Conservation (phyloP, 345 rosid species). For the Eucalyptus regnans region DNA sequence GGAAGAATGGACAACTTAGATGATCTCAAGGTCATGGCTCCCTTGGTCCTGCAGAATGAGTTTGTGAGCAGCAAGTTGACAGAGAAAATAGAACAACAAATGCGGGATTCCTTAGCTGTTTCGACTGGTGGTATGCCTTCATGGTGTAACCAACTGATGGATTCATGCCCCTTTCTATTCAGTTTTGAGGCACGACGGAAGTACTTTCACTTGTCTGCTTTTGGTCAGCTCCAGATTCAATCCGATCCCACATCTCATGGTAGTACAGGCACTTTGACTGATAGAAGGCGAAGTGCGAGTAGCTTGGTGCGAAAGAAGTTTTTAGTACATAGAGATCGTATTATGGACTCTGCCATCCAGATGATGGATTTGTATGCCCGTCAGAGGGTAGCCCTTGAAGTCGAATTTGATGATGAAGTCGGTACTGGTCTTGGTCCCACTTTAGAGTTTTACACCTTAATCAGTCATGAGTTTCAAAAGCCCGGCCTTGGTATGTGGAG, state of each 20-base stretch:
- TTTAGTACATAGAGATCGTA: constrained; percentile 51
- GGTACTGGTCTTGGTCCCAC: constrained; percentile 99
- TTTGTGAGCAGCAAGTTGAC: constrained; percentile 79
- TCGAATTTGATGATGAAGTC: constrained; percentile 83
- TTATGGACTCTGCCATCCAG: constrained; percentile 70
- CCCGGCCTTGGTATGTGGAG: constrained; percentile 84
- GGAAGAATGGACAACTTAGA: constrained; percentile 55
- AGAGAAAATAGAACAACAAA: constrained; percentile 89
- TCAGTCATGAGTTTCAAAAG: constrained; percentile 81
- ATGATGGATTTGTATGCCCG: constrained; percentile 66
- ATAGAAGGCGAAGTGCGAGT: constrained; percentile 29
- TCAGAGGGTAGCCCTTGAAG: constrained; percentile 62
- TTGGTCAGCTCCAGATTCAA: constrained; percentile 43
- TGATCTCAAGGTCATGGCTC: constrained; percentile 34
- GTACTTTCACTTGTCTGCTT: constrained; percentile 72
- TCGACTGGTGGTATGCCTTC: constrained; percentile 66
- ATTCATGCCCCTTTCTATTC: constrained; percentile 81
- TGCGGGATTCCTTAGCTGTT: constrained; percentile 64
- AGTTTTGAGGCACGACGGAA: constrained; percentile 75
- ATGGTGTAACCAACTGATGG: constrained; percentile 82
- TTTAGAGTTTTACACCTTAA: constrained; percentile 81
- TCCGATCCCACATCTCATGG: constrained; percentile 20
- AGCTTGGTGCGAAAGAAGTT: constrained; percentile 61
- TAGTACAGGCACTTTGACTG: constrained; percentile 30
- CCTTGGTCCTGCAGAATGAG: constrained; percentile 44